These are phyloP conservation scores for Albophoma yamanashiensis DNA, from an alignment of 2,329 filamentous ascomycete genomes.

Conservation along the genomic window DNA sequence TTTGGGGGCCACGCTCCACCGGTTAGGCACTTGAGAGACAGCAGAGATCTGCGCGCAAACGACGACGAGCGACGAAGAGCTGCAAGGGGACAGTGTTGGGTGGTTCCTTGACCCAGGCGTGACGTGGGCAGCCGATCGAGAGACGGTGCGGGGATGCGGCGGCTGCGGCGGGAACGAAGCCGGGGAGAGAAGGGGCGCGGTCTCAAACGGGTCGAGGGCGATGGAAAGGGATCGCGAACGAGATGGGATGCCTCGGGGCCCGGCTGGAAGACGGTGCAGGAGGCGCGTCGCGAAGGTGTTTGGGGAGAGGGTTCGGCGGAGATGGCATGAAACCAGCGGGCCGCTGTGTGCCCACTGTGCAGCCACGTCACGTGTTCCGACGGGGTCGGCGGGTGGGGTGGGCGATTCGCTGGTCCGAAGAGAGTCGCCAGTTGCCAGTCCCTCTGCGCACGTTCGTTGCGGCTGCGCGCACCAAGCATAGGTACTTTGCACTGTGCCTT, in stretches of 20 bases:
- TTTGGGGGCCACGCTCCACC: neutral
- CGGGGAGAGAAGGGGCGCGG: neutral
- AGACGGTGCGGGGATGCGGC: neutral
- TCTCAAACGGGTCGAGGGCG: neutral
- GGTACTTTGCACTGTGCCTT: neutral
- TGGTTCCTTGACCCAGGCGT: neutral
- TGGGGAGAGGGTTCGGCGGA: neutral
- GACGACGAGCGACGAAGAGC: neutral
- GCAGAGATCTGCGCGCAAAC: neutral
- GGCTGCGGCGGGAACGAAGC: neutral
- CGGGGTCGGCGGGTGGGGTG: no score
- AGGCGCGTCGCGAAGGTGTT: slow-evolving; percentile 1
- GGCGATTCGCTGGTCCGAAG: neutral
- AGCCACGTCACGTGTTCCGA: neutral
- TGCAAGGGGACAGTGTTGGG: neutral
- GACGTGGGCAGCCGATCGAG: neutral
- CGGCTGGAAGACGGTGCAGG: neutral
- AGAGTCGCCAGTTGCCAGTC: neutral
- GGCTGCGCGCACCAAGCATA: neutral
- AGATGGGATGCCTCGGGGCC: neutral
- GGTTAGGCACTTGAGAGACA: neutral
- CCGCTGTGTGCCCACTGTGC: neutral
- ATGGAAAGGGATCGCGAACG: neutral
- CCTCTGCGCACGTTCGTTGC: neutral
- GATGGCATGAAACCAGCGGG: neutral